Evolutionary conservation across 2,329 filamentous ascomycete species (phyloP).

Genomic region (Venturia effusa): DNA sequence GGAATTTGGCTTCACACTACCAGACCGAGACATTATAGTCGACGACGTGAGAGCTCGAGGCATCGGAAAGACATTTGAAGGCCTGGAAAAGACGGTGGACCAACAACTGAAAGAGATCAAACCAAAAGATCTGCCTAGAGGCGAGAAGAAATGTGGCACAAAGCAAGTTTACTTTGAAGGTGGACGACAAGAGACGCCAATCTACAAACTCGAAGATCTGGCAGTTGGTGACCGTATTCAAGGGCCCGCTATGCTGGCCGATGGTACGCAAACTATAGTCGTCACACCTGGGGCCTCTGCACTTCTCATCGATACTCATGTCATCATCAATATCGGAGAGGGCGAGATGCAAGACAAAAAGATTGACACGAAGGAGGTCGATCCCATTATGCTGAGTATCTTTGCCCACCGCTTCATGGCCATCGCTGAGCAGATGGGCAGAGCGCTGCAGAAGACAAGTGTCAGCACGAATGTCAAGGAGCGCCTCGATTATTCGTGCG

Average conservation of each 20-base stretch:
- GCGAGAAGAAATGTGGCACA: conserved; percentile 54
- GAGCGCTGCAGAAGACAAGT: conserved; percentile 67
- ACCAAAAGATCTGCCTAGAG: conserved; percentile 43
- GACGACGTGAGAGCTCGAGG: conserved; percentile 83
- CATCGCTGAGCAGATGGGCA: conserved; percentile 76
- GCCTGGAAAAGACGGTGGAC: conserved; percentile 71
- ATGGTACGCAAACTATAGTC: conserved; percentile 85
- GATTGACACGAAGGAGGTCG: conserved; percentile 46
- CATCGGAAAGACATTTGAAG: conserved; percentile 79
- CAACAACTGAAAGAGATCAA: conserved; percentile 65
- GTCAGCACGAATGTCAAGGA: conserved; percentile 76
- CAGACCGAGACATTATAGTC: conserved; percentile 76
- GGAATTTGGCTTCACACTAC: conserved; percentile 84
- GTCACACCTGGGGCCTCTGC: conserved; percentile 70
- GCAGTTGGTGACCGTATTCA: conserved; percentile 59
- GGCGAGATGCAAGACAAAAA: conserved; percentile 38
- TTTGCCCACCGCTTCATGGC: conserved; percentile 79
- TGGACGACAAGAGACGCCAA: conserved; percentile 63
- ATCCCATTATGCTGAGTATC: conserved; percentile 67
- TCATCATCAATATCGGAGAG: conserved; percentile 72
- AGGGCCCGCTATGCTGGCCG: conserved; percentile 78
- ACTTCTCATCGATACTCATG: conserved; percentile 71
- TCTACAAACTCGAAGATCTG: conserved; percentile 73
- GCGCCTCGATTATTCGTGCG: conserved; percentile 72
- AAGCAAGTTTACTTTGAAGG: conserved; percentile 76